Evolutionary conservation across 1,284 basidiomycete species (phyloP), one percentile per base, ranked within the genome.

Genomic region (Cryptococcus floricola): DNA sequence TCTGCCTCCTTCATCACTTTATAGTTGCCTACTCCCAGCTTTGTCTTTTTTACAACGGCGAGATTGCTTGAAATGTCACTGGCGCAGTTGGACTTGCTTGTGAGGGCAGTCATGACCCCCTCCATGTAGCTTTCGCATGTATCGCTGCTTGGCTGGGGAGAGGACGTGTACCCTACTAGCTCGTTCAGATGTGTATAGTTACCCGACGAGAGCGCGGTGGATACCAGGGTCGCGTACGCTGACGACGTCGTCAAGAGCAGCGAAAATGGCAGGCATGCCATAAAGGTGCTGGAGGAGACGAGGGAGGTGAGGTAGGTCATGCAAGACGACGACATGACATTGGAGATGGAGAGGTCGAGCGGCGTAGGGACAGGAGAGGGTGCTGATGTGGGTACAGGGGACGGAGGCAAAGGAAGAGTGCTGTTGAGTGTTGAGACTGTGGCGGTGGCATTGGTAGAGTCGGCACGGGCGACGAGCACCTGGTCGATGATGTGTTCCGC

Each of bases 281-380:
- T 79, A 71, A 91, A 90, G 0, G 83, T 69, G 2, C 73, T 44
- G 1, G 81, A 76, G 58, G 80, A 79, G 0, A 87, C 85, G 83
- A 91, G 87, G 63, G 87, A 86, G 25, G 77, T 61, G 72, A 91
- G 85, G 74, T 89, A 90, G 53, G 80, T 76, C 57, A 83, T 79
- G 69, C 89, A 92, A 41, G 78, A 71, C 34, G 82, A 83, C 9
- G 86, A 84, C 65, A 88, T 87, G 65, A 87, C 85, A 19, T 64
- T 63, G 12, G 82, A 79, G 48, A 89, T 70, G 19, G 81, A 80
- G 2, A 82, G 79, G 66, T 89, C 88, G 63, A 87, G 85, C 0
- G 89, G 82, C 59, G 87, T 87, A 2, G 88, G 88, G 64, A 88
- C 88, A 0, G 89, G 88, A 10, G 82, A 13, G 83, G 89, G 54